A percentile compares a stretch with the other conserved stretches of the same genome.
These are phyloP conservation scores for Crithidia fasciculata DNA, from an alignment of 208 protist genomes.

Conservation along the genomic window DNA sequence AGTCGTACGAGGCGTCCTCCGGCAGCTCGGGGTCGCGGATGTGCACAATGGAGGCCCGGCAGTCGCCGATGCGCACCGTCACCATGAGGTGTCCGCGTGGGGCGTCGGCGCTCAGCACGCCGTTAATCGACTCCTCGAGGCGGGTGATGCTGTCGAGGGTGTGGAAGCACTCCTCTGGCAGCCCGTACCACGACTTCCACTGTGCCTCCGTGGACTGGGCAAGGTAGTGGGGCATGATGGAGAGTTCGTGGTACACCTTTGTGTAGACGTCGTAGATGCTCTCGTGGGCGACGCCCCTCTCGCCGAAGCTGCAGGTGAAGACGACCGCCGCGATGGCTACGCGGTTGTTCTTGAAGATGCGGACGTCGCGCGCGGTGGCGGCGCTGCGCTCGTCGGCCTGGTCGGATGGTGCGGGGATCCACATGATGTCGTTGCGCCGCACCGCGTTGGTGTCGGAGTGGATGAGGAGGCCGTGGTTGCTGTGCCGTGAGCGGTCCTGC, in stretches of 20 bases:
- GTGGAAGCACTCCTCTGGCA: slow-evolving; percentile 73
- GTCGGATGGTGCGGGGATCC: slow-evolving; percentile 61
- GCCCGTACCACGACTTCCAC: slow-evolving; percentile 75
- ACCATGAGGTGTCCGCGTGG: slow-evolving; percentile 87
- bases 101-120: slow-evolving; percentile 42
- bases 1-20: slow-evolving; percentile 73
- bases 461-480: slow-evolving; percentile 85
- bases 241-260: slow-evolving; percentile 23
- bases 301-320: slow-evolving; percentile 80
- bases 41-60: slow-evolving; percentile 79
- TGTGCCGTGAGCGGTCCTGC: slow-evolving; percentile 68
- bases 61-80: slow-evolving; percentile 87
- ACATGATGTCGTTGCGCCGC: slow-evolving; percentile 77
- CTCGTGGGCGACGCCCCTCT: slow-evolving; percentile 58
- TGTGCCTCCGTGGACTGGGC: slow-evolving; percentile 38
- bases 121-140: slow-evolving; percentile 82
- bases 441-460: slow-evolving; percentile 59
- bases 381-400: slow-evolving; percentile 34
- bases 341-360: slow-evolving; percentile 82
- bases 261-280: slow-evolving; percentile 72
- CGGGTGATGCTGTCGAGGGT: slow-evolving; percentile 67
- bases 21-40: slow-evolving; percentile 75
- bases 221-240: slow-evolving; percentile 57
- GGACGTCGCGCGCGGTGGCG: slow-evolving; percentile 40
- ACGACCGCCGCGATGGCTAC: slow-evolving; percentile 82